phyloP scores from a whole-genome alignment of 495 filamentous ascomycete genomes.

The Podospora appendiculata region DNA sequence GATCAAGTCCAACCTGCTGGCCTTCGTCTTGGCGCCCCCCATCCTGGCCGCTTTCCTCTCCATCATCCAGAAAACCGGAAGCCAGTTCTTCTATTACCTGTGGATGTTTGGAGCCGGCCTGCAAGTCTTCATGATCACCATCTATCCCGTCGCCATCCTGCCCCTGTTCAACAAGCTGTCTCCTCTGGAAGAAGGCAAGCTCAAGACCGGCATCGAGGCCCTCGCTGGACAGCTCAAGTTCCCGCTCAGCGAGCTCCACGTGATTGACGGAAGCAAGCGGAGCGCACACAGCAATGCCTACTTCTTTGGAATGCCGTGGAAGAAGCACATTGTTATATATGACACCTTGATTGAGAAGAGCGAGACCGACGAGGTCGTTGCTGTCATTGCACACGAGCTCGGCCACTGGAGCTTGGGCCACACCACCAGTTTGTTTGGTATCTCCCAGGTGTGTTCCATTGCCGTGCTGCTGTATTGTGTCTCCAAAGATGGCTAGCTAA shows the following conservation, averaged over 20 bases:
- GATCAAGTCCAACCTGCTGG: slow-evolving; percentile 81
- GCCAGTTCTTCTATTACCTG: slow-evolving; percentile 92
- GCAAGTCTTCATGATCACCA: slow-evolving; percentile 88
- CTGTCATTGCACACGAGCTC: slow-evolving; percentile 89
- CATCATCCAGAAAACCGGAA: slow-evolving; percentile 87
- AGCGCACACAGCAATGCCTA: slow-evolving; percentile 97
- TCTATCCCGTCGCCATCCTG: slow-evolving; percentile 90
- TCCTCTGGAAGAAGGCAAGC: slow-evolving; percentile 73
- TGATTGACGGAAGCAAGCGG: slow-evolving; percentile 96
- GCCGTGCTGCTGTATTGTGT: no score
- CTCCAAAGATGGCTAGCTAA: neutral
- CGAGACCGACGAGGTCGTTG: slow-evolving; percentile 83
- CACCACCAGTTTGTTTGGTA: slow-evolving; percentile 83
- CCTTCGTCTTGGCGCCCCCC: slow-evolving; percentile 69
- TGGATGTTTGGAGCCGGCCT: slow-evolving; percentile 86
- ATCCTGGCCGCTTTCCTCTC: slow-evolving; percentile 83
- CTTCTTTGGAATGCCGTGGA: slow-evolving; percentile 97
- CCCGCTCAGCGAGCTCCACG: slow-evolving; percentile 80
- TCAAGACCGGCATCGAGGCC: slow-evolving; percentile 83
- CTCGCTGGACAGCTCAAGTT: slow-evolving; percentile 82
- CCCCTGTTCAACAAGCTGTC: slow-evolving; percentile 98
- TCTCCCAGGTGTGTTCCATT: slow-evolving; percentile 61
- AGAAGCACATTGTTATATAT: slow-evolving; percentile 99
- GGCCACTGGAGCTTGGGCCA: slow-evolving; percentile 96
- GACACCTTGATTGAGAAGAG: slow-evolving; percentile 96